Conservation (phyloP, 2,329 filamentous ascomycete genomes). For the Monosporascus cannonballus region DNA sequence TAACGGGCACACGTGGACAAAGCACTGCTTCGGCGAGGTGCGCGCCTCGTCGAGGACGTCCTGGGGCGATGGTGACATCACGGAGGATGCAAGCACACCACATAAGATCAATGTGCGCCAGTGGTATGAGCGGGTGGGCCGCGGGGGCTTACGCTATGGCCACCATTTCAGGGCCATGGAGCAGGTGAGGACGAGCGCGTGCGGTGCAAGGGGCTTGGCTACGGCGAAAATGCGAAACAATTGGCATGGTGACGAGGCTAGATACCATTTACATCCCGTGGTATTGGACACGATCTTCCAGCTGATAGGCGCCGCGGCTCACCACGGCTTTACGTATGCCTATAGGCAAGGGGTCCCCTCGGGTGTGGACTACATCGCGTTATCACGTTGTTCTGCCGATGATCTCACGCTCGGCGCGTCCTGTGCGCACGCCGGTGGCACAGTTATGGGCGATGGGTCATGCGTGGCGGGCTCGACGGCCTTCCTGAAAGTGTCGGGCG, state of each 20-base stretch:
- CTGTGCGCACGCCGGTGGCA: too few relatives aligned
- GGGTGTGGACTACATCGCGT: not conserved
- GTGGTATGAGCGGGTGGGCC: not conserved
- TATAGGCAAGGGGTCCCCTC: not conserved
- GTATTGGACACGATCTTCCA: slow-evolving; percentile 1
- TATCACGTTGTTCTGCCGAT: not conserved
- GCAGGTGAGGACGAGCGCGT: not conserved
- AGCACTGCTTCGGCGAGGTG: slow-evolving; percentile 2
- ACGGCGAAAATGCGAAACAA: too few relatives aligned
- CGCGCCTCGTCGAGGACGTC: not conserved
- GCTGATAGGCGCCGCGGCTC: not conserved
- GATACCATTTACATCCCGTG: slow-evolving; percentile 1
- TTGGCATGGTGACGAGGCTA: not conserved
- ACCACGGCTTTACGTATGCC: not conserved
- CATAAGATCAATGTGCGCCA: not conserved
- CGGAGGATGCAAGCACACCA: not conserved
- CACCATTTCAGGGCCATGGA: not conserved
- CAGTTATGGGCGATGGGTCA: too few relatives aligned
- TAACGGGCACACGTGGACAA: slow-evolving; percentile 1
- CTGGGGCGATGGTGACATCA: not conserved
- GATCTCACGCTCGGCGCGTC: not conserved
- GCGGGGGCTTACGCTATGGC: not conserved
- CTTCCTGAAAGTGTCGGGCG: too few relatives aligned
- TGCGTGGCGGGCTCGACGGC: too few relatives aligned
- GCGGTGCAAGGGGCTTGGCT: not conserved